Evolutionary conservation across 2,329 filamentous ascomycete genomes (phyloP).

Genomic region (Stagonosporopsis chrysanthemi): DNA sequence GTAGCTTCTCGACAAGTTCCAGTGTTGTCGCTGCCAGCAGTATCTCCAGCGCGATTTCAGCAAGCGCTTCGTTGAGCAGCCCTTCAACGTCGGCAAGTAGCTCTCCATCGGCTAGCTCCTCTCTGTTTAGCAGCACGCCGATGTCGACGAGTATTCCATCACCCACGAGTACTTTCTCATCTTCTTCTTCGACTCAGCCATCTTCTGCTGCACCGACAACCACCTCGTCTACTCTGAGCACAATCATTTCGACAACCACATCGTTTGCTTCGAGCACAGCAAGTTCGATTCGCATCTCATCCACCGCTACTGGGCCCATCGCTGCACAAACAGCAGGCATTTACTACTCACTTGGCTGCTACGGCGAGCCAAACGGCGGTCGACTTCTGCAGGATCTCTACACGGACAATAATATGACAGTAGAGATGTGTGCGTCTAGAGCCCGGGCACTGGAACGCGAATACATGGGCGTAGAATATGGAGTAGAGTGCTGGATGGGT

Average conservation of each 20-base stretch:
- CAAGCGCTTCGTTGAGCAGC: neutral
- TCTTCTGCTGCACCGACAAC: neutral
- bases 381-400: conserved; percentile 6
- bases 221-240: neutral
- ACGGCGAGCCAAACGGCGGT: conserved; percentile 3
- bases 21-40: neutral
- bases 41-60: neutral
- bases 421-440: conserved; percentile 7
- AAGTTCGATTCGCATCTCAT: neutral
- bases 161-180: neutral
- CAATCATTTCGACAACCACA: no score
- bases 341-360: conserved; percentile 12
- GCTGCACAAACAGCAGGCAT: conserved; percentile 5
- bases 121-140: neutral
- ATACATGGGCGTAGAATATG: conserved; percentile 13
- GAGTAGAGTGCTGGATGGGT: conserved; percentile 14
- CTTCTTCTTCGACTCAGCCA: neutral
- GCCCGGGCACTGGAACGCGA: conserved; percentile 4
- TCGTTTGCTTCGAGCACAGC: neutral
- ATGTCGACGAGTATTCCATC: neutral
- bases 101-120: neutral
- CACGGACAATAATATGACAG: conserved; percentile 8
- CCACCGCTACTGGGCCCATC: conserved; percentile 5
- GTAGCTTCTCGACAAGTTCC: neutral
- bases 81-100: neutral